A percentile compares a stretch with the other conserved stretches of the same genome.
phyloP scores from a whole-genome alignment of 306 rosid species.

The Amphicarpaea edgeworthii region DNA sequence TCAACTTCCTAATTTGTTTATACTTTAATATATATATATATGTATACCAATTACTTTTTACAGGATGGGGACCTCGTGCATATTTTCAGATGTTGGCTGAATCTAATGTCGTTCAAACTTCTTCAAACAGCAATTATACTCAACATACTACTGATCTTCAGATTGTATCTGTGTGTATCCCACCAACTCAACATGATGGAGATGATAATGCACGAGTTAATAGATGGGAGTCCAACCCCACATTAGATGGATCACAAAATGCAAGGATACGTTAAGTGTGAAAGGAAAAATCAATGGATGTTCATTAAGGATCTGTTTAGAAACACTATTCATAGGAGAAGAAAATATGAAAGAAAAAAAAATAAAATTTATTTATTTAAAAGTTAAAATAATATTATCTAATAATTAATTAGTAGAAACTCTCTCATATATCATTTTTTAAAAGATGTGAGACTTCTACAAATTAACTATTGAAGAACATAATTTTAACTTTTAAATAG shows the following conservation, averaged over 20 bases:
- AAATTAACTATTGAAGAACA: too few relatives aligned
- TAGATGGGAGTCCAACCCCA: background rate
- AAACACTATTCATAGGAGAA: too few relatives aligned
- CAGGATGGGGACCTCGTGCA: conserved; percentile 15
- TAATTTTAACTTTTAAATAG: too few relatives aligned
- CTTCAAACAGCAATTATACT: background rate
- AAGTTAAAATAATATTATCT: too few relatives aligned
- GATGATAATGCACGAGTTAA: background rate
- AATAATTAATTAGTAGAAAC: too few relatives aligned
- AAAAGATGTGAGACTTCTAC: too few relatives aligned
- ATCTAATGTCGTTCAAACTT: background rate
- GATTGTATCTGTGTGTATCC: background rate
- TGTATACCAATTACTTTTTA: background rate
- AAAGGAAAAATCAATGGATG: background rate
- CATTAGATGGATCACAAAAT: background rate
- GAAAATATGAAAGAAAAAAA: too few relatives aligned
- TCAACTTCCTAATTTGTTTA: background rate
- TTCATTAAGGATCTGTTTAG: too few relatives aligned
- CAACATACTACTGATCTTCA: background rate
- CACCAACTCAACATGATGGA: conserved; percentile 4
- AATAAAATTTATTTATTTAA: too few relatives aligned
- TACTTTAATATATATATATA: background rate
- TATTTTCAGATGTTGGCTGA: conserved; percentile 5
- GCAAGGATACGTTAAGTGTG: background rate
- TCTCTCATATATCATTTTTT: too few relatives aligned